Evolutionary conservation across 2,329 filamentous ascomycete species (phyloP).

Genomic region (Cercospora citrullina): DNA sequence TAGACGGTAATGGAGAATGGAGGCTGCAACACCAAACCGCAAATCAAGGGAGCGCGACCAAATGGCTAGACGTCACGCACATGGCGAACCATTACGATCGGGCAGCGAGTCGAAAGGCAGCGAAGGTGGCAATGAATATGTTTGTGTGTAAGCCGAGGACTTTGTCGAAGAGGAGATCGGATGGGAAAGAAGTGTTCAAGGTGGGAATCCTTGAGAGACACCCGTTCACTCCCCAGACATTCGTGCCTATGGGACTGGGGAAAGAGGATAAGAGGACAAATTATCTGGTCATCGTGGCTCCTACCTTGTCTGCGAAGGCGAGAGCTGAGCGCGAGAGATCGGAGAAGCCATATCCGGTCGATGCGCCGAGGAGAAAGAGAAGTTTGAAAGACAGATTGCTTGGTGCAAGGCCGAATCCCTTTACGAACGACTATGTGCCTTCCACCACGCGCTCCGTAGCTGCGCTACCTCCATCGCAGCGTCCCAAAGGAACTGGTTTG

Average conservation of each 20-base stretch:
- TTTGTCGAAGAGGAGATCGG: constrained; percentile 40
- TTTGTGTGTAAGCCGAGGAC: constrained; percentile 77
- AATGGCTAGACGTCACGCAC: constrained; percentile 77
- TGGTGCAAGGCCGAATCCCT: constrained; percentile 44
- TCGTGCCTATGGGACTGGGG: constrained; percentile 70
- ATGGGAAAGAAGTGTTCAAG: constrained; percentile 53
- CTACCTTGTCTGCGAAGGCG: constrained; percentile 58
- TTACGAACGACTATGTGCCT: constrained; percentile 53
- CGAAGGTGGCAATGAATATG: constrained; percentile 74
- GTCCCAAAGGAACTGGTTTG: constrained; percentile 53
- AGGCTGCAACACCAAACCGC: constrained; percentile 56
- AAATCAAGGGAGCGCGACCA: constrained; percentile 87
- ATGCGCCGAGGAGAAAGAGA: constrained; percentile 40
- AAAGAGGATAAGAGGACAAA: constrained; percentile 48
- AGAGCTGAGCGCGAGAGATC: constrained; percentile 1
- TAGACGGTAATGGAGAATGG: constrained; percentile 18
- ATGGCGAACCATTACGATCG: constrained; percentile 70
- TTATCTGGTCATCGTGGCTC: constrained; percentile 88
- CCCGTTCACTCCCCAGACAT: constrained; percentile 92
- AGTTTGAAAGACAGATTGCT: constrained; percentile 45
- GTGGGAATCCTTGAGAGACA: constrained; percentile 82
- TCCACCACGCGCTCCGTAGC: constrained; percentile 29
- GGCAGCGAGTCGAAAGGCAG: constrained; percentile 59
- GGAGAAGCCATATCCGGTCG: constrained; percentile 40
- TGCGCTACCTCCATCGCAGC: not conserved